These are phyloP conservation scores for Gentiana straminea DNA, from an alignment of 257 asterid genomes.

Conservation along the genomic window DNA sequence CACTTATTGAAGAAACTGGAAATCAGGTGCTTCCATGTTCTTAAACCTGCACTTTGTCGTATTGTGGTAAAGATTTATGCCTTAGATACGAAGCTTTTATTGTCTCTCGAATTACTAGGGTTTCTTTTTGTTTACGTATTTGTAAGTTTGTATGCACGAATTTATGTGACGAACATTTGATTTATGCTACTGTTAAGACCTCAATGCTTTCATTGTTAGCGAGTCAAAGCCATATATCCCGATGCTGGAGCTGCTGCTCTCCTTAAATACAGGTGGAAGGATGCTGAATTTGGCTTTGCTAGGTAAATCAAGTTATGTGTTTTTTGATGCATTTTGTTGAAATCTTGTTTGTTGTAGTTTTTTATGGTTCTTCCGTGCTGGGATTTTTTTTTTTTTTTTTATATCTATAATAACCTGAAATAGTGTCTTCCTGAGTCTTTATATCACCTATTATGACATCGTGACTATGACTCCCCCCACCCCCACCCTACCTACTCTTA, in stretches of 20 bases:
- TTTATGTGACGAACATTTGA: neutral
- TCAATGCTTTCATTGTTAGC: slow-evolving; percentile 34
- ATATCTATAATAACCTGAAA: too few relatives aligned
- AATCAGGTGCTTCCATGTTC: slow-evolving; percentile 33
- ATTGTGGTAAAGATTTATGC: too few relatives aligned
- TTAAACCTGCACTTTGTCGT: neutral
- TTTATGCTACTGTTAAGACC: slow-evolving; percentile 16
- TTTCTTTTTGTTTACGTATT: neutral
- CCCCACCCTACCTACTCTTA: slow-evolving; percentile 7
- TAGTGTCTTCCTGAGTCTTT: neutral
- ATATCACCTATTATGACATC: neutral
- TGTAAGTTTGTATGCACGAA: neutral
- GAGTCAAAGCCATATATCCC: slow-evolving; percentile 86
- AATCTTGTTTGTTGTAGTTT: neutral
- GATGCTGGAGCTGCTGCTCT: slow-evolving; percentile 99
- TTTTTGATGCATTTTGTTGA: neutral
- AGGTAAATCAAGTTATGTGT: slow-evolving; percentile 31
- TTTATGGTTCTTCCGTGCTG: neutral
- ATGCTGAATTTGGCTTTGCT: slow-evolving; percentile 75
- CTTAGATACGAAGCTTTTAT: too few relatives aligned
- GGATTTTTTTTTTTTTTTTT: too few relatives aligned
- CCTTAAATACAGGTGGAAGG: slow-evolving; percentile 80
- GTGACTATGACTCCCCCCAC: slow-evolving; percentile 9
- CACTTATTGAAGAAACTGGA: slow-evolving; percentile 69
- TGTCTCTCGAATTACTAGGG: too few relatives aligned